Evolutionary conservation across 805 yeast genomes (phyloP).

Genomic region (Monosporozyma aerobia): DNA sequence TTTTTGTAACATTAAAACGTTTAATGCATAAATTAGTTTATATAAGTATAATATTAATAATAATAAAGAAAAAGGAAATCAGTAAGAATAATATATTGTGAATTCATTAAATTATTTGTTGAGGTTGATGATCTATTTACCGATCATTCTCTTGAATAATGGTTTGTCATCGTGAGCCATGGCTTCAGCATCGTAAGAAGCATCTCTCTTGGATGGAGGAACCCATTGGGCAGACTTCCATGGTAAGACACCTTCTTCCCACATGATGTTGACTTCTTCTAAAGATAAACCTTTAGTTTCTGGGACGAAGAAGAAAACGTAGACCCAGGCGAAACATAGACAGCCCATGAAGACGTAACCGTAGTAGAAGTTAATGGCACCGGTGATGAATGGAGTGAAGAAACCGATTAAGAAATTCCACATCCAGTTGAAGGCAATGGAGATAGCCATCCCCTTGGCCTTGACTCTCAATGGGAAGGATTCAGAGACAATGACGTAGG

Average conservation of each 20-base stretch:
- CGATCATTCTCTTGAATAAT: conserved; percentile 10
- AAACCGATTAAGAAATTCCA: conserved; percentile 59
- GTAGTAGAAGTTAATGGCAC: conserved; percentile 52
- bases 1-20: background rate
- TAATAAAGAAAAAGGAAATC: background rate
- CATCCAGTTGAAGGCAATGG: conserved; percentile 49
- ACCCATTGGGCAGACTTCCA: conserved; percentile 39
- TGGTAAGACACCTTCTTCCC: conserved; percentile 31
- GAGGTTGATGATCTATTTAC: background rate
- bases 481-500: conserved; percentile 56
- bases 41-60: background rate
- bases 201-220: conserved; percentile 38
- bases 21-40: background rate
- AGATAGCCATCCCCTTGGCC: conserved; percentile 46
- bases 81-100: background rate
- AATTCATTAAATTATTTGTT: background rate
- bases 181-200: conserved; percentile 13
- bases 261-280: conserved; percentile 67
- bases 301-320: conserved; percentile 59
- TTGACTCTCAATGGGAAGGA: conserved; percentile 65
- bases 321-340: conserved; percentile 44
- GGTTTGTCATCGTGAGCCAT: conserved; percentile 12
- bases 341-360: conserved; percentile 55
- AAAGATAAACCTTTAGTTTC: conserved; percentile 73
- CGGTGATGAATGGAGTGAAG: conserved; percentile 59